Evolutionary conservation across 352 stramenopile species (phyloP).

Genomic region (Pythium biforme): DNA sequence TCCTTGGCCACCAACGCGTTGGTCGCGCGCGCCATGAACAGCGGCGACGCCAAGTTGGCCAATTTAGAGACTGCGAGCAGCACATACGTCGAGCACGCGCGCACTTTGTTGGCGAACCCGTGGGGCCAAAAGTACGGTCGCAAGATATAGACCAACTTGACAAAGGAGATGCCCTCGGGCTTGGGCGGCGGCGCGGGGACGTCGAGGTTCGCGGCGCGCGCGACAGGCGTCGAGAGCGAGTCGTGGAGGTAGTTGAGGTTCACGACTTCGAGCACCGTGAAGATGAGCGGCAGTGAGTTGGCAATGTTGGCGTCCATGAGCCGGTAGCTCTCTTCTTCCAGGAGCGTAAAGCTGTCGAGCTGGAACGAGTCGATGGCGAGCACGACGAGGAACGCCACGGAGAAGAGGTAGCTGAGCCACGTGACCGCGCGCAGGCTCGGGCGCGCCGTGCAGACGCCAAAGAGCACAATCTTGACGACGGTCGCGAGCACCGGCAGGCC

Average conservation of each 20-base stretch:
- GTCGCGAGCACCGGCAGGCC: slow-evolving; percentile 67
- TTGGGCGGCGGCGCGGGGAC: slow-evolving; percentile 24
- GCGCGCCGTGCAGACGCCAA: slow-evolving; percentile 49
- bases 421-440: slow-evolving; percentile 38
- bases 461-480: slow-evolving; percentile 57
- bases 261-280: slow-evolving; percentile 81
- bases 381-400: slow-evolving; percentile 52
- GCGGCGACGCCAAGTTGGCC: slow-evolving; percentile 88
- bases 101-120: slow-evolving; percentile 64
- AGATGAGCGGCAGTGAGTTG: slow-evolving; percentile 82
- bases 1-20: slow-evolving; percentile 86
- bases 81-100: slow-evolving; percentile 91
- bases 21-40: slow-evolving; percentile 93
- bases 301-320: slow-evolving; percentile 74
- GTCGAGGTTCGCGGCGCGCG: slow-evolving; percentile 27
- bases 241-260: slow-evolving; percentile 70
- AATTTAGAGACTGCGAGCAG: slow-evolving; percentile 92
- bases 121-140: slow-evolving; percentile 88
- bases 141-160: slow-evolving; percentile 84
- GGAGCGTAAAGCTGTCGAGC: slow-evolving; percentile 61
- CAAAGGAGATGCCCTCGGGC: slow-evolving; percentile 69
- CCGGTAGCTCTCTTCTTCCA: slow-evolving; percentile 48
- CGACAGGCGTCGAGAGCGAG: slow-evolving; percentile 42
- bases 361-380: slow-evolving; percentile 73
- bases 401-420: slow-evolving; percentile 52